Evolutionary conservation across 2,329 filamentous ascomycete genomes (phyloP), one percentile per base, ranked within the genome.

Genomic region (Cordyceps militaris): DNA sequence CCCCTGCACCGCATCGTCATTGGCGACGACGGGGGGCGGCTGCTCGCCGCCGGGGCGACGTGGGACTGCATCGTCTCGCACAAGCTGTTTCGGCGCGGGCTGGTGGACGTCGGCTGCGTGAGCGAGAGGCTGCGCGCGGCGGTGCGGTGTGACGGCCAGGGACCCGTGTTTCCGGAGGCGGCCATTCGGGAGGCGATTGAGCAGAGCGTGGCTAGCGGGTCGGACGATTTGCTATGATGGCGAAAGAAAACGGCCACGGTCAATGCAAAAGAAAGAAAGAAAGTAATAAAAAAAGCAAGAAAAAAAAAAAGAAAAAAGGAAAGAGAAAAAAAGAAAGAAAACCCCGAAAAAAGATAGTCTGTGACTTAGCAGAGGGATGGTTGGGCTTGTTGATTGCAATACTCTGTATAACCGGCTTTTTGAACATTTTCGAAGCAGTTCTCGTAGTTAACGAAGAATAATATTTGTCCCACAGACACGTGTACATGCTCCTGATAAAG

Each of bases 11-110:
- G 87, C n/a, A 80, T 91, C 61, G 81, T 83, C 30, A 80, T 82
- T 26, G 83, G 82, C 40, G 78, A 83, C n/a, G 74, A 77, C 1
- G 88, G 88, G 4, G 84, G 90, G 68, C 79, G 80, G 30, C 74
- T 95, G 14, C 77, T 94, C 7, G 87, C 87, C 38, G 87, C 87
- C 0, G 86, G 86, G 19, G 89, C 90, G 2, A 87, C 91, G 0
- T 97, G 93, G 93, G 92, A 97, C 66, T 77, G 91, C 56, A 94
- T 97, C 60, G 88, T 95, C 66, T 79, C 77, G 55, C 90, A 96
- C 70, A 84, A 89, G 7, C 73, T 91, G 9, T 95, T 88, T 69
- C 83, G 85, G 69, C 80, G 82, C 48, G 91, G 91, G 0, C 76
- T 89, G 21, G 86, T 97, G 26, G 89, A 97, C 70, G 84, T 97